Evolutionary conservation across 139 green algal genomes (phyloP).

Genomic region (Yamagishiella unicocca): DNA sequence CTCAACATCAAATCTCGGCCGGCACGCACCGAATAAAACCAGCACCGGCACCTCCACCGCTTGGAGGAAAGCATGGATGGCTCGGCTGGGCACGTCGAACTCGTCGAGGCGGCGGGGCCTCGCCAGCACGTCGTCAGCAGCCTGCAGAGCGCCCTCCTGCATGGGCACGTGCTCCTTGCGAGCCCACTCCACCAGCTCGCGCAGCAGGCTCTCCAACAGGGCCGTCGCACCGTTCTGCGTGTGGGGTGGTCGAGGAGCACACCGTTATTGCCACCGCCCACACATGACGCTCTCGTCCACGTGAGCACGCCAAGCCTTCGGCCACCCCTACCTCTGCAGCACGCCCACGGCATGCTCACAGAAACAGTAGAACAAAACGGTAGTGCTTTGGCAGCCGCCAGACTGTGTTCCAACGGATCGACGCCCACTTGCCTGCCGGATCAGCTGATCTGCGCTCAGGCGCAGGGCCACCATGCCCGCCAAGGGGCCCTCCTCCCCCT

Average conservation of each 20-base stretch:
- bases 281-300: neutral
- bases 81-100: neutral
- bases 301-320: neutral
- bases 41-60: slow-evolving; percentile 24
- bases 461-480: slow-evolving; percentile 15
- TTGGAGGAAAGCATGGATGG: neutral
- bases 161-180: neutral
- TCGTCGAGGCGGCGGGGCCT: neutral
- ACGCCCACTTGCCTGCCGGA: neutral
- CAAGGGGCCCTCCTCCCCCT: neutral
- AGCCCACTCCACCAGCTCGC: neutral
- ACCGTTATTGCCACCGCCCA: neutral
- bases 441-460: neutral
- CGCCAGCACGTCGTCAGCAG: neutral
- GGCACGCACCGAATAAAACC: slow-evolving; percentile 3
- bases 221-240: neutral
- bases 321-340: neutral
- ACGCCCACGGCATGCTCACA: neutral
- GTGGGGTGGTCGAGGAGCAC: neutral
- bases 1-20: neutral
- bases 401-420: neutral
- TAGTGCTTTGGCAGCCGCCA: neutral
- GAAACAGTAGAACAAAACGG: neutral
- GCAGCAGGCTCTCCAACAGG: neutral
- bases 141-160: neutral